Evolutionary conservation across 805 yeast species (phyloP).

Genomic region (Candida caryicola): DNA sequence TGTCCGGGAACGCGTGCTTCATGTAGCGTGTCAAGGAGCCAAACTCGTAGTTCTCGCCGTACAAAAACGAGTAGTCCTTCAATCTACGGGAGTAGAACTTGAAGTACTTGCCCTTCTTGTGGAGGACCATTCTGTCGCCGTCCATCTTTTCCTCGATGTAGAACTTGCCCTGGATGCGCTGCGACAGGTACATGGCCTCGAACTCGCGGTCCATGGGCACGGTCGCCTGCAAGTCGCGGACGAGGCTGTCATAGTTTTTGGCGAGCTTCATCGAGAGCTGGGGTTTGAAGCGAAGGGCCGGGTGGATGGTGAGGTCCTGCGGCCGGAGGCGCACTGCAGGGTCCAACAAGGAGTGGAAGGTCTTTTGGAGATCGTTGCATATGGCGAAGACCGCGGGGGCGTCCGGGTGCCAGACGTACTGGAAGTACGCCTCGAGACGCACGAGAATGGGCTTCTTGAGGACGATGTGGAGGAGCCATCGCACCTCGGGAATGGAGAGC

Average conservation of each 20-base stretch:
- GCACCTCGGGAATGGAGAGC: constrained; percentile 60
- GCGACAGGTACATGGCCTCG: constrained; percentile 13
- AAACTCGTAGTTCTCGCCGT: constrained; percentile 50
- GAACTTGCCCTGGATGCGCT: constrained; percentile 36
- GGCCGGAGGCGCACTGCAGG: constrained; percentile 43
- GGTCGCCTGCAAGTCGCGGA: constrained; percentile 39
- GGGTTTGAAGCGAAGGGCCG: constrained; percentile 65
- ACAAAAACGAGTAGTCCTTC: constrained; percentile 67
- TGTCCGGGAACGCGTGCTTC: constrained; percentile 36
- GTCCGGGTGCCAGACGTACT: constrained; percentile 74
- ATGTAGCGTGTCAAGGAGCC: constrained; percentile 59
- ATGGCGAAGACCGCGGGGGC: constrained; percentile 63
- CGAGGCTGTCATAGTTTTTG: constrained; percentile 48
- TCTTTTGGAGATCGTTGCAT: constrained; percentile 59
- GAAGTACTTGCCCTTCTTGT: constrained; percentile 53
- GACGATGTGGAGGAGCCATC: constrained; percentile 67
- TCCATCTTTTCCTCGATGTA: constrained; percentile 88
- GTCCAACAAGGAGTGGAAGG: constrained; percentile 55
- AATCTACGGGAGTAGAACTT: constrained; percentile 64
- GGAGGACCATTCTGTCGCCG: constrained; percentile 86
- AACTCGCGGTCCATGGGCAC: constrained; percentile 22
- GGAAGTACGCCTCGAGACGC: constrained; percentile 56
- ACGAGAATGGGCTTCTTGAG: constrained; percentile 60
- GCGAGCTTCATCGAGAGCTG: constrained; percentile 64
- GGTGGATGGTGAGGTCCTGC: constrained; percentile 39